A percentile compares a stretch with the other conserved stretches of the same genome.
Evolutionary conservation across 2,329 filamentous ascomycete species (phyloP).

Genomic region (Colletotrichum neosansevieriae): DNA sequence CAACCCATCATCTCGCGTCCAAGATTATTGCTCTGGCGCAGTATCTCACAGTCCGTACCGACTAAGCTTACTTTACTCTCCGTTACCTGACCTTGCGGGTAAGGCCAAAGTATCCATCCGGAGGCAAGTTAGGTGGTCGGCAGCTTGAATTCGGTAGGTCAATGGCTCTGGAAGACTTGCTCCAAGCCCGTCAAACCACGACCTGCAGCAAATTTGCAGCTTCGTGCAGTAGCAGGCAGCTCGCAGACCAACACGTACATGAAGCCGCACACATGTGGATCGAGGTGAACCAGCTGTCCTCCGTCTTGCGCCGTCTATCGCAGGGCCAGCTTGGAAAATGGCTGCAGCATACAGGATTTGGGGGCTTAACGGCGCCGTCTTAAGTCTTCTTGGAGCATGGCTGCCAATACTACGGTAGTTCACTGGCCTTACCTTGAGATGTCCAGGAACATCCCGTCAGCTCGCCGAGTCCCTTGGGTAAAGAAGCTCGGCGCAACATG

Average conservation of each 20-base stretch:
- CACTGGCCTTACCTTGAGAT: constrained; percentile 1
- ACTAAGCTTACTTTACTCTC: neutral
- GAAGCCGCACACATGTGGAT: constrained; percentile 31
- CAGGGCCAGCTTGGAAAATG: constrained; percentile 25
- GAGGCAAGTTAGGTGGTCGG: neutral
- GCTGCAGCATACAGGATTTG: constrained; percentile 26
- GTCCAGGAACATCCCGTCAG: constrained; percentile 30
- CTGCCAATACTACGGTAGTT: constrained; percentile 9
- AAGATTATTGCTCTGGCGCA: constrained; percentile 27
- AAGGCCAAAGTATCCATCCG: constrained; percentile 16
- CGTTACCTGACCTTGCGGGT: constrained; percentile 4
- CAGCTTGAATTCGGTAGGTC: constrained; percentile 18
- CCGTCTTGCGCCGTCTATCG: constrained; percentile 10
- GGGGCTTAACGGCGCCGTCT: constrained; percentile 13
- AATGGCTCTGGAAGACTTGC: constrained; percentile 2
- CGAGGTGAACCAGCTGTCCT: constrained; percentile 5
- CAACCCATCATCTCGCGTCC: constrained; percentile 33
- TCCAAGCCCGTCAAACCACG: constrained; percentile 22
- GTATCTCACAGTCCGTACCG: constrained; percentile 11
- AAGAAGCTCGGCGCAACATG: constrained; percentile 16
- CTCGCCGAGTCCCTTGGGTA: neutral
- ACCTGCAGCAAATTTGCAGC: constrained; percentile 30
- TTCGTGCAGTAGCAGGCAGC: constrained; percentile 13
- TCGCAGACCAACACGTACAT: constrained; percentile 19
- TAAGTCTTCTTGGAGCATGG: constrained; percentile 19